phyloP scores from a whole-genome alignment of 2,329 filamentous ascomycete genomes.

The Alternaria ventricosa region DNA sequence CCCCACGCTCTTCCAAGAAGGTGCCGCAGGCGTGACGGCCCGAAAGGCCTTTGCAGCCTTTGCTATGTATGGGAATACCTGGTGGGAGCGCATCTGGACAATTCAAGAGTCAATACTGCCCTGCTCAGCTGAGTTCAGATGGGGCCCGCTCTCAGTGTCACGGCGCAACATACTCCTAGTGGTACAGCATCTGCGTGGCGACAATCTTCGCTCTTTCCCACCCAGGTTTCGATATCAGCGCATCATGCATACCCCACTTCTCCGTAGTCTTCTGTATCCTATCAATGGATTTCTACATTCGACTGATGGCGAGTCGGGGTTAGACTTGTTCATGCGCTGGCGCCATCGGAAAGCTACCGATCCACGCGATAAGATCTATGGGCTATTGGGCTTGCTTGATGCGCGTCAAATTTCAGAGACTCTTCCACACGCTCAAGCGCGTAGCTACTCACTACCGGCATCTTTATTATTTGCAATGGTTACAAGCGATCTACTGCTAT shows the following conservation, averaged over 20 bases:
- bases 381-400: constrained; percentile 22
- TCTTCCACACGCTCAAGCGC: not conserved
- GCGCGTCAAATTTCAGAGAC: not conserved
- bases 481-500: constrained; percentile 16
- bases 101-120: constrained; percentile 28
- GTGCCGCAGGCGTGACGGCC: not conserved
- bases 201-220: constrained; percentile 1
- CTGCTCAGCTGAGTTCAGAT: constrained; percentile 7
- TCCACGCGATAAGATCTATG: constrained; percentile 34
- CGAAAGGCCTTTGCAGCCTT: constrained; percentile 18
- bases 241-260: constrained; percentile 6
- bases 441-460: not conserved
- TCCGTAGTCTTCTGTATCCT: constrained; percentile 21
- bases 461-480: not conserved
- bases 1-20: not conserved
- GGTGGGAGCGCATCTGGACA: constrained; percentile 29
- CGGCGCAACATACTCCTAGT: not conserved
- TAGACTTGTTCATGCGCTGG: constrained; percentile 27
- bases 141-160: constrained; percentile 16
- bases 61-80: constrained; percentile 26
- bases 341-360: constrained; percentile 26
- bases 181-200: constrained; percentile 8
- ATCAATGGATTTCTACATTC: constrained; percentile 18
- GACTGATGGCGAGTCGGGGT: constrained; percentile 8
- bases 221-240: not conserved